A percentile compares a stretch with the other conserved stretches of the same genome.
These are phyloP conservation scores for Cephaloascus albidus DNA, from an alignment of 805 yeast genomes.

Conservation along the genomic window DNA sequence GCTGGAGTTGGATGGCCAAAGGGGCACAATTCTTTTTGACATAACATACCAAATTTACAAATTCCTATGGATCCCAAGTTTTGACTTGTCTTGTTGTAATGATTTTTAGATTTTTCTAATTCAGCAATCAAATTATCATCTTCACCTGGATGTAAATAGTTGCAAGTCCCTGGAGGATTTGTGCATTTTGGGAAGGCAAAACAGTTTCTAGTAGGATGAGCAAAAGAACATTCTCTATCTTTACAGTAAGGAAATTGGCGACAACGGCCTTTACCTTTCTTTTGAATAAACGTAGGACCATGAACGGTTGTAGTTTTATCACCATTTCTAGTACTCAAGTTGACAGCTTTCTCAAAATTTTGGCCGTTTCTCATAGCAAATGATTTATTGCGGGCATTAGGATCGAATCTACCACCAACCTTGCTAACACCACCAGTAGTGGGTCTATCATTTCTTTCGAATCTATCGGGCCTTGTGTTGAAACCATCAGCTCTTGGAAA, in stretches of 20 bases:
- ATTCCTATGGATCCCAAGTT: constrained; percentile 36
- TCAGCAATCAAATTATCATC: constrained; percentile 67
- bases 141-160: constrained; percentile 75
- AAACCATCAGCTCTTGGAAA: too few species aligned
- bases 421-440: constrained; percentile 1
- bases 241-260: constrained; percentile 64
- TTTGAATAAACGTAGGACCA: constrained; percentile 22
- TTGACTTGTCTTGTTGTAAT: constrained; percentile 14
- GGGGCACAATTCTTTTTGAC: constrained; percentile 74
- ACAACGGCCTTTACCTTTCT: constrained; percentile 57
- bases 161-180: constrained; percentile 75
- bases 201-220: constrained; percentile 77
- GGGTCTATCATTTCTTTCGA: constrained; percentile 1
- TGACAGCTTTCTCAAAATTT: constrained; percentile 32
- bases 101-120: constrained; percentile 52
- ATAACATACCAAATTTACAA: constrained; percentile 70
- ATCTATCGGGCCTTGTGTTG: background rate
- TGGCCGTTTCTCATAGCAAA: constrained; percentile 27
- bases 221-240: constrained; percentile 57
- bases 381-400: constrained; percentile 10
- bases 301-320: constrained; percentile 3
- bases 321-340: constrained; percentile 16
- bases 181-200: constrained; percentile 71
- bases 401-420: constrained; percentile 1
- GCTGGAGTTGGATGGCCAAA: constrained; percentile 92